phyloP scores from a whole-genome alignment of 805 yeast genomes.

The Yarrowia osloensis region DNA sequence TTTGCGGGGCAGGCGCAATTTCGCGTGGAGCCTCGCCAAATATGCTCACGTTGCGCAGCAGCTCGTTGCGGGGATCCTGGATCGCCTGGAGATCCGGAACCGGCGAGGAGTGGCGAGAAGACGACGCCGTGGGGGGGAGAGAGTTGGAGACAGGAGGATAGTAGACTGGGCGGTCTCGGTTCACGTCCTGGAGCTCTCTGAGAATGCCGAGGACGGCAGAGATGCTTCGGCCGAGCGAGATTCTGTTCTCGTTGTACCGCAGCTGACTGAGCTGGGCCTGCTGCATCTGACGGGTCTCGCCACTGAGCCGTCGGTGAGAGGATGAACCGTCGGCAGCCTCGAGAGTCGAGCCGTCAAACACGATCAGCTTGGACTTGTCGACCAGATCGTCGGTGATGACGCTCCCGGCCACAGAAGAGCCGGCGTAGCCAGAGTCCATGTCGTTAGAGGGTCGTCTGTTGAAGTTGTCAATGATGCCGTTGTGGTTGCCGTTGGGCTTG shows the following conservation, averaged over 20 bases:
- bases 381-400: slow-evolving; percentile 36
- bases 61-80: background rate
- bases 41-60: slow-evolving; percentile 5
- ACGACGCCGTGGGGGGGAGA: background rate
- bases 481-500: background rate
- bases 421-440: slow-evolving; percentile 17
- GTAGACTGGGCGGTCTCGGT: slow-evolving; percentile 40
- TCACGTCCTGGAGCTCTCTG: slow-evolving; percentile 39
- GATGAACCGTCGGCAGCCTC: slow-evolving; percentile 23
- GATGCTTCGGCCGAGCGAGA: slow-evolving; percentile 56
- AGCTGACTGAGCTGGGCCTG: slow-evolving; percentile 68
- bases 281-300: slow-evolving; percentile 42
- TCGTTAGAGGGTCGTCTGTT: background rate
- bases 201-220: slow-evolving; percentile 39
- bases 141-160: slow-evolving; percentile 36
- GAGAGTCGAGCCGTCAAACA: slow-evolving; percentile 38
- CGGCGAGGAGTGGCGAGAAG: background rate
- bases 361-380: slow-evolving; percentile 32
- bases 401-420: background rate
- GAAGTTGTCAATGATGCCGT: background rate
- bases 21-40: slow-evolving; percentile 19
- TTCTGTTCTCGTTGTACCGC: slow-evolving; percentile 72
- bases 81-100: slow-evolving; percentile 12
- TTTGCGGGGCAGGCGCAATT: background rate
- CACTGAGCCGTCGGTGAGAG: slow-evolving; percentile 34